These are phyloP conservation scores for Yarrowia hollandica DNA, from an alignment of 805 yeast genomes.

Conservation along the genomic window DNA sequence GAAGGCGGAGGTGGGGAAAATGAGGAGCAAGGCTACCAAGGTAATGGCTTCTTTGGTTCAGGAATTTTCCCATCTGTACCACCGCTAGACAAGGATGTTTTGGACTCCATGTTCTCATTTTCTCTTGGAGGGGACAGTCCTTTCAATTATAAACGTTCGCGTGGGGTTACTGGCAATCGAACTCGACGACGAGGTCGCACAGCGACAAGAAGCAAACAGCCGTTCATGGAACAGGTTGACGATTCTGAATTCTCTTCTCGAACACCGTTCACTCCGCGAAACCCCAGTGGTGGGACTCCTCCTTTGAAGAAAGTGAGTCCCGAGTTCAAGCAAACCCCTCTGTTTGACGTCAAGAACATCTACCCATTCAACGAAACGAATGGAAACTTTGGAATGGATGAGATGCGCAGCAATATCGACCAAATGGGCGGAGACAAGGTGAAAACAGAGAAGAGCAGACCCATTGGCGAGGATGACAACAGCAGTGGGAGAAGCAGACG, in stretches of 20 bases:
- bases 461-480: slow-evolving; percentile 4
- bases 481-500: background rate
- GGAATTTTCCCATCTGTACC: background rate
- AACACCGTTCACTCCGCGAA: background rate
- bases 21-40: background rate
- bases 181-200: background rate
- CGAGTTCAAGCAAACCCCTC: background rate
- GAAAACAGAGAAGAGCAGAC: background rate
- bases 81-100: background rate
- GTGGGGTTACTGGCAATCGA: too few species aligned
- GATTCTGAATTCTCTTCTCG: background rate
- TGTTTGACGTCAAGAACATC: slow-evolving; percentile 31
- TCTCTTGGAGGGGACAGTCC: background rate
- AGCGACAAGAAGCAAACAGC: background rate
- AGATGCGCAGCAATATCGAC: slow-evolving; percentile 30
- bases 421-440: slow-evolving; percentile 15
- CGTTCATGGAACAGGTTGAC: background rate
- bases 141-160: too few species aligned
- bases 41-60: background rate
- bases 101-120: slow-evolving; percentile 12
- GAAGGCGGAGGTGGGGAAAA: background rate
- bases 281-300: background rate
- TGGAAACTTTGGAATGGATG: slow-evolving; percentile 39
- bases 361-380: slow-evolving; percentile 39
- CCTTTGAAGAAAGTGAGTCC: slow-evolving; percentile 6